Base-by-base conservation (phyloP, 1,284 basidiomycete species). In the Marasmius oreades region DNA sequence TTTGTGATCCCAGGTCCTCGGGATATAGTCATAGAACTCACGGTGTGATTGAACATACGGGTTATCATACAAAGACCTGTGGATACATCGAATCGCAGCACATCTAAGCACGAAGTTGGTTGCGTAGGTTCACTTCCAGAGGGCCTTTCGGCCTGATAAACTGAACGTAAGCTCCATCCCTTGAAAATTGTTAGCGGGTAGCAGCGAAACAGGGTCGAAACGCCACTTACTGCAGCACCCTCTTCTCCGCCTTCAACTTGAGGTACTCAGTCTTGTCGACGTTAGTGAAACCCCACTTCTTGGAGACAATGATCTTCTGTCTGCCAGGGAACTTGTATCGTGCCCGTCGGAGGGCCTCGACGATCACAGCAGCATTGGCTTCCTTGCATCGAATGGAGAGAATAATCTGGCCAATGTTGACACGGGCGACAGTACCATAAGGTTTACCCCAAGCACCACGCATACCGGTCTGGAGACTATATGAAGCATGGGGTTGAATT, bases 291-390 rank as follows among this genome's bases (percentile, higher is more conserved):
- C 95, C 96, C 92, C 93, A 95, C 83, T 95, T 95, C 85, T 93
- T 93, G 63, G 90, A 93, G 66, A 98, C 83, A 67, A 98, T 98
- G 77, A 98, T 97, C 88, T 98, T 98, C 81, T 98, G 95, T 72
- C 95, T 88, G 66, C 95, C 95, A 55, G 96, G 95, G 90, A 98
- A 98, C 88, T 98, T 99, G 89, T 98, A 98, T 62, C 95, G 93
- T 47, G 95, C 94, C 68, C 94, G 93, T 68, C 94, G 91, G 65
- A 99, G 89, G 59, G 96, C 96, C 81, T 99, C 96, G 75, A 93
- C 90, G 72, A 98, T 92, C 68, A 97, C 92, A 48, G 88, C 75
- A 55, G 89, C 86, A 77, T 95, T 95, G 63, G 69, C 66, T 71
- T 98, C 96, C 79, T 95, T 95, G 78, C 87, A 92, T 60, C 96